Conservation (phyloP, 768 basidiomycete genomes). For the Gelatoporia subvermispora region DNA sequence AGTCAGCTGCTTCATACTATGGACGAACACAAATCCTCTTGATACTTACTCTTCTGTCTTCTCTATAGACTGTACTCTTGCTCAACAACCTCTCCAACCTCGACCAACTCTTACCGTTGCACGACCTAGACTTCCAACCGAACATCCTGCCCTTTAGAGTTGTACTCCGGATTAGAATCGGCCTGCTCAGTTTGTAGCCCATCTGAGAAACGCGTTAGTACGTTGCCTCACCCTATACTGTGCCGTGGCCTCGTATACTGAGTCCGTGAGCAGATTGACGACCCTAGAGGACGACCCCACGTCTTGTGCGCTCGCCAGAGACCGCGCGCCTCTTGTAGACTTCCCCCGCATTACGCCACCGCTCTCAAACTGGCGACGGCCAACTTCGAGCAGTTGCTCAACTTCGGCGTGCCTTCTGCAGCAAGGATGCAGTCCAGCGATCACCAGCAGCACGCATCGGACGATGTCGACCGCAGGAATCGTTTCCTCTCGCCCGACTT, state of each 20-base stretch:
- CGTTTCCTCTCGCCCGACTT: slow-evolving; percentile 47
- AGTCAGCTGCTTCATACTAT: no score
- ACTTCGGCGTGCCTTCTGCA: slow-evolving; percentile 20
- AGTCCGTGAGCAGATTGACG: no score
- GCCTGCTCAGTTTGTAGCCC: no score
- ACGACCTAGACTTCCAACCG: slow-evolving; percentile 1
- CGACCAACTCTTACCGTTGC: not conserved
- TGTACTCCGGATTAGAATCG: no score
- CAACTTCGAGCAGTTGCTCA: slow-evolving; percentile 19
- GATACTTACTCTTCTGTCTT: not conserved
- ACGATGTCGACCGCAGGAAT: slow-evolving; percentile 58
- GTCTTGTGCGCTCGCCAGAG: no score
- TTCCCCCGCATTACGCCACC: not conserved
- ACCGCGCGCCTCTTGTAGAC: no score
- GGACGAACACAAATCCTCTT: not conserved
- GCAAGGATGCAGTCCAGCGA: slow-evolving; percentile 30
- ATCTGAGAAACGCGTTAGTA: no score
- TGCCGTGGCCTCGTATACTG: no score
- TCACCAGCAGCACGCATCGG: slow-evolving; percentile 29
- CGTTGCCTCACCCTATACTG: no score
- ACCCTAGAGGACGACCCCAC: no score
- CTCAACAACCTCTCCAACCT: not conserved
- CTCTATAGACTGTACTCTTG: slow-evolving; percentile 9
- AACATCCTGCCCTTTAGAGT: no score
- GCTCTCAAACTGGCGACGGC: slow-evolving; percentile 14